These are phyloP conservation scores for Aphanomyces invadans DNA, from an alignment of 352 stramenopile genomes.

Conservation along the genomic window DNA sequence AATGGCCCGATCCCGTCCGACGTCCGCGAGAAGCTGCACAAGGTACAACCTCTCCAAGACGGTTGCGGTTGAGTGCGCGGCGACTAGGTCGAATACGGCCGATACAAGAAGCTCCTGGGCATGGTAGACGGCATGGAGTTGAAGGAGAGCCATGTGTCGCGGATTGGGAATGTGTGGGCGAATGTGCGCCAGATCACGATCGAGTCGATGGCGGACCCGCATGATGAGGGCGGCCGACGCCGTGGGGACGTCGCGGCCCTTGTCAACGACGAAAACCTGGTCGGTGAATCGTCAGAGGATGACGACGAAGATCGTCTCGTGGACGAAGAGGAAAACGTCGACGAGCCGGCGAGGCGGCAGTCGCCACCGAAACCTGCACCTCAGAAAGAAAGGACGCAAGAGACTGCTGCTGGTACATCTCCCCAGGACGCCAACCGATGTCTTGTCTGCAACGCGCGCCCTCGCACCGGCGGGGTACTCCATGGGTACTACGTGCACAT, in stretches of 20 bases:
- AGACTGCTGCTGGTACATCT: neutral
- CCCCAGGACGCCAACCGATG: constrained; percentile 32
- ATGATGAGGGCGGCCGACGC: neutral
- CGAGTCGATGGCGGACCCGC: constrained; percentile 40
- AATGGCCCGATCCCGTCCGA: constrained; percentile 30
- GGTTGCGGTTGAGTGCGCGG: too few species aligned
- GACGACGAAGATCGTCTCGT: too few species aligned
- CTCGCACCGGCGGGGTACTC: constrained; percentile 52
- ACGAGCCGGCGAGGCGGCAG: too few species aligned
- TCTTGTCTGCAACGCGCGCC: constrained; percentile 52
- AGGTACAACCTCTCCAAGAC: constrained; percentile 11
- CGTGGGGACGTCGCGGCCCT: neutral
- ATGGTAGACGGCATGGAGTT: constrained; percentile 56
- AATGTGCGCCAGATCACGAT: constrained; percentile 42
- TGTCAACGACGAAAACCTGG: too few species aligned
- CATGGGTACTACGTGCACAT: constrained; percentile 78
- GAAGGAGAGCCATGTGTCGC: constrained; percentile 35
- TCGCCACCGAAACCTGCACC: neutral
- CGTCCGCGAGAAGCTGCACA: neutral
- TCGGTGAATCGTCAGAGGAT: too few species aligned
- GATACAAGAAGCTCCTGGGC: constrained; percentile 55
- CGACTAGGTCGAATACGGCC: constrained; percentile 52
- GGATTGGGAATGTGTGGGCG: constrained; percentile 65
- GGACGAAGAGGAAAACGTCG: constrained; percentile 32
- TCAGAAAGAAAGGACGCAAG: too few species aligned